A percentile compares a stretch with the other conserved stretches of the same genome.
Evolutionary conservation across 352 stramenopile genomes (phyloP).

Genomic region (Phytophthora megakarya): DNA sequence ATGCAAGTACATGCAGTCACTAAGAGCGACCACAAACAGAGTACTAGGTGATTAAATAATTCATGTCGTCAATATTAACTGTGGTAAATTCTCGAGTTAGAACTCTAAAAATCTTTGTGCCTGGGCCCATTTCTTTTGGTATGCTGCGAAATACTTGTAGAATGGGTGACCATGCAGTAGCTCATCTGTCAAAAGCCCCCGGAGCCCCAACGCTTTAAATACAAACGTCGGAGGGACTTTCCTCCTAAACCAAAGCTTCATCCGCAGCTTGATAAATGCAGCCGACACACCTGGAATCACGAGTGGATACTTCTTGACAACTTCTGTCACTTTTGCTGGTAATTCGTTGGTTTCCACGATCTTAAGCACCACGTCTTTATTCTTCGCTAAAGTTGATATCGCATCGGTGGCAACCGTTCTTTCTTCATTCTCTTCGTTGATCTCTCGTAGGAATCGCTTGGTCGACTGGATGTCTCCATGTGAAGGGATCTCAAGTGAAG

Average conservation of each 20-base stretch:
- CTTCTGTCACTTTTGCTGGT: neutral
- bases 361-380: neutral
- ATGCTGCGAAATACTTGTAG: neutral
- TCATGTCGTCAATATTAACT: too few relatives aligned
- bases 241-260: neutral
- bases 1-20: too few relatives aligned
- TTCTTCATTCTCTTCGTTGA: neutral
- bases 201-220: conserved; percentile 1
- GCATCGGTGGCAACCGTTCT: neutral
- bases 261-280: neutral
- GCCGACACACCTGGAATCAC: neutral
- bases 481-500: neutral
- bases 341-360: neutral
- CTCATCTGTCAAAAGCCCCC: neutral
- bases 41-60: too few relatives aligned
- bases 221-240: neutral
- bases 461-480: neutral
- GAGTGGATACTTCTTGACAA: conserved; percentile 5
- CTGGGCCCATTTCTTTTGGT: neutral
- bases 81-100: too few relatives aligned
- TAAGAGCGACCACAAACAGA: too few relatives aligned
- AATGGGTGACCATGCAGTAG: too few relatives aligned
- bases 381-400: neutral
- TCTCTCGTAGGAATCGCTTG: neutral
- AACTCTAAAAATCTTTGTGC: neutral